Evolutionary conservation across 805 yeast species (phyloP), one percentile per base, ranked within the genome.

Genomic region (Pichia sporocuriosa): DNA sequence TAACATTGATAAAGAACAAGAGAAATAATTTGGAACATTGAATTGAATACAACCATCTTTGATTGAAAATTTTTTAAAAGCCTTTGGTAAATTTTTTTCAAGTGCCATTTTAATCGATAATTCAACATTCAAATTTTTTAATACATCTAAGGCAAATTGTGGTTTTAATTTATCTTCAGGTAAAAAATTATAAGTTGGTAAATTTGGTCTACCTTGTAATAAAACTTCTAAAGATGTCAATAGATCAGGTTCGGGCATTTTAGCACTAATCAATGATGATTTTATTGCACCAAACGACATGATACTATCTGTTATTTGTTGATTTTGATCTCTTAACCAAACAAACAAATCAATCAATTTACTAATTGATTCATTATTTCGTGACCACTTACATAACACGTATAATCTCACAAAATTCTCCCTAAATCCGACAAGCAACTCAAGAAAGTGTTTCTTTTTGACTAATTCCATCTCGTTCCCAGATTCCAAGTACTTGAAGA

Each of bases 211-310:
- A 4, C 95, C 95, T 30, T 75, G 69, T 31, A 79, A 75, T 41
- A 89, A 67, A 0, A 93, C 96, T 56, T 90, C 94, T 50, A 90
- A 65, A 1, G 95, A 86, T 0, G 97, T 89, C 20, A 79, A 72
- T 17, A 93, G 60, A 61, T 93, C 99, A 0, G 96, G 93, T 59
- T 87, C 86, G 5, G 96, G 95, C 40, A 90, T 65, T 55, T 94
- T 89, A 0, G 98, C 97, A 23, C 88, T 84, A 1, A 87, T 75
- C 48, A 84, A 62, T n/a, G 81, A 76, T 39, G 78, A 75, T 48
- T 80, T 84, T 20, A 84, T 66, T n/a, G 70, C 69, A 47, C 80
- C 84, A 30, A 88, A 66, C 11, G 83, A 79, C 64, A 80, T 73
- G 16, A 82, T 75, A 64, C 79, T 53, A 70, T 78, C 44, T 62